Evolutionary conservation across 2,329 filamentous ascomycete species (phyloP).

Genomic region (Cercospora sojina): DNA sequence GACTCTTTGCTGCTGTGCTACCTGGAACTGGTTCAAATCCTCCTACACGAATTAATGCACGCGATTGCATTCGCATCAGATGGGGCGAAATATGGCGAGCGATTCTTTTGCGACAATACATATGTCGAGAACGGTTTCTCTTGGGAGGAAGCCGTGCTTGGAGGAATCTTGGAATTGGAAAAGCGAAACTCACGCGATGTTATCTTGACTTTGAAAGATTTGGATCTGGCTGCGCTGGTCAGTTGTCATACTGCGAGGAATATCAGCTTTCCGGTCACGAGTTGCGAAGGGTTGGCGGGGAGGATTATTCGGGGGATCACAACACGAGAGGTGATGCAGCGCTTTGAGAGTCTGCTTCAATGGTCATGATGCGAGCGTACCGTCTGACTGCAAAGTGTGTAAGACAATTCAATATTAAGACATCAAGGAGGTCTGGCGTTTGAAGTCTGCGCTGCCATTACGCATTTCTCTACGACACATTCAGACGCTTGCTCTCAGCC

Average conservation of each 20-base stretch:
- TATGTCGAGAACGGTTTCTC: conserved; percentile 6
- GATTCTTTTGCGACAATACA: not conserved
- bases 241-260: conserved; percentile 1
- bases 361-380: not conserved
- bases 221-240: not conserved
- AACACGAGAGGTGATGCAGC: not conserved
- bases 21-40: not conserved
- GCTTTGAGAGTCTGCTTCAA: not conserved
- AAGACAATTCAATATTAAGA: not conserved
- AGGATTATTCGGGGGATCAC: not conserved
- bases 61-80: not conserved
- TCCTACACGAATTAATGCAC: conserved; percentile 8
- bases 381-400: not conserved
- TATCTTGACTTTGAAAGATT: not conserved
- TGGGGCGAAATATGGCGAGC: not conserved
- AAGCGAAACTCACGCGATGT: not conserved
- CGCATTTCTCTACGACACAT: not conserved
- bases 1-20: not conserved
- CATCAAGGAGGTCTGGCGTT: not conserved
- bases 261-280: conserved; percentile 1
- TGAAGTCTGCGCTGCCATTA: not conserved
- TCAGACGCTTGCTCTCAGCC: not conserved
- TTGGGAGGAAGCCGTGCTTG: conserved; percentile 4
- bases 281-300: not conserved
- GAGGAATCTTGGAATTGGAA: not conserved